Evolutionary conservation across 2,329 filamentous ascomycete genomes (phyloP), one percentile per base, ranked within the genome.

Genomic region (Colletotrichum euphorbiae): DNA sequence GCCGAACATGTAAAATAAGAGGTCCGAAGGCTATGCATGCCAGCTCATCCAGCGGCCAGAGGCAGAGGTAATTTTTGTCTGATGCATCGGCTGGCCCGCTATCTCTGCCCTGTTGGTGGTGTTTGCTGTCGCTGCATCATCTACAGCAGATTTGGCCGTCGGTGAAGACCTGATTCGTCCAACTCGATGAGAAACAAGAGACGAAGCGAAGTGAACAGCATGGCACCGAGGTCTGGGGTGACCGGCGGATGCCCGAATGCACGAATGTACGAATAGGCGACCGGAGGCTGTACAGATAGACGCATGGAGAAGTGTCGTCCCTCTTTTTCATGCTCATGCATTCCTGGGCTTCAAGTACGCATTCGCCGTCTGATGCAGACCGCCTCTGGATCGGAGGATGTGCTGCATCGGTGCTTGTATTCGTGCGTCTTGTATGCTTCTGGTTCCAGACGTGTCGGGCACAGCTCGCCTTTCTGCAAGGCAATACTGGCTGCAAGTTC

Each of bases 1-100:
- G 40, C 55, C 21, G 51, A 66, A 46, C 40, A 54, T 54, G 61
- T 66, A 66, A 69, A 65, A 65, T 55, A 59, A 48, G 54, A 65
- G 65, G 46, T 13, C 61, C 55, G 56, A 69, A 67, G 62, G 50
- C 62, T 67, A 69, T 69, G 67, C 67, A 69, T 69, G 67, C 62
- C 67, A 69, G 38, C 67, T 67, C 67, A 69, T 69, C 62, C 50
- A 52, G 54, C 65, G 61, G 61, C 60, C 52, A 56, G 36, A 57
- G 45, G 51, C 55, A 67, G 67, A 67, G 28, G 43, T 42, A 38
- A 59, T 24, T 61, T 50, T 50, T 28, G 6, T 40, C 19, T 43
- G 62, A 43, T 38, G 61, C 61, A 24, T 51, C 36, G 42, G 57
- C 42, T 33, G 42, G 42, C 28, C 43, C 28, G 55, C 33, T 61